Base-by-base conservation (phyloP, 768 basidiomycete species). In the Macrolepiota fuliginosa region DNA sequence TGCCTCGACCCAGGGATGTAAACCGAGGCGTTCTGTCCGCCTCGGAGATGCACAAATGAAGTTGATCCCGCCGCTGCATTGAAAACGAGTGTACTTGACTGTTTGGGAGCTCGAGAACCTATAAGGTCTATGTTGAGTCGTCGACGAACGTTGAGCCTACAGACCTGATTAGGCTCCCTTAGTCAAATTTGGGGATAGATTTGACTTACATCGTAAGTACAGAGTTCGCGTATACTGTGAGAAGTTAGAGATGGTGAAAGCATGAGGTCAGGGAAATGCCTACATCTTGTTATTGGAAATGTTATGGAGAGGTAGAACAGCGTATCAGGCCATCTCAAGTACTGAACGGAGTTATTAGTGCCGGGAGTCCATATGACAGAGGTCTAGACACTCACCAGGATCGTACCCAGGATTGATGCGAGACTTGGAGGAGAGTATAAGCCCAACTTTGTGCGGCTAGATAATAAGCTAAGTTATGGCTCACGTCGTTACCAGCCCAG, bases 401-500 rank as follows among this genome's bases (percentile, higher is more conserved):
- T 64, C 32, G 74, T 71, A 45, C 65, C 69, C 56, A 73, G 54
- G 22, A 73, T 69, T 0, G 74, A 68, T 19, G 70, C 69, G 15
- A 75, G 65, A 51, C 74, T 74, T 52, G 17, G 40, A 36, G 45
- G 19, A 17, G 35, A 11, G n/a, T 19, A 46, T 36, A 25, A 37
- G 27, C 22, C 11, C 59, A 52, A 36, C 22, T 45, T 36, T 40
- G 10, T 40, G 56, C 39, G 19, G 36, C 25, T 11, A 12, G 29
- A 12, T 36, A 37, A 5, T 10, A 13, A 54, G 9, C 15, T 39
- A 45, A 37, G 19, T 45, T 12, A 2, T 2, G 7, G 45, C 56
- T 35, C 58, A 72, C 73, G 71, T 72, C 46, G 73, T 75, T 46
- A 72, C 54, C 13, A 75, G 64, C 1, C 74, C 74, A 13, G 74